These are phyloP conservation scores for Lophium mytilinum DNA, from an alignment of 495 filamentous ascomycete species.

Conservation along the genomic window DNA sequence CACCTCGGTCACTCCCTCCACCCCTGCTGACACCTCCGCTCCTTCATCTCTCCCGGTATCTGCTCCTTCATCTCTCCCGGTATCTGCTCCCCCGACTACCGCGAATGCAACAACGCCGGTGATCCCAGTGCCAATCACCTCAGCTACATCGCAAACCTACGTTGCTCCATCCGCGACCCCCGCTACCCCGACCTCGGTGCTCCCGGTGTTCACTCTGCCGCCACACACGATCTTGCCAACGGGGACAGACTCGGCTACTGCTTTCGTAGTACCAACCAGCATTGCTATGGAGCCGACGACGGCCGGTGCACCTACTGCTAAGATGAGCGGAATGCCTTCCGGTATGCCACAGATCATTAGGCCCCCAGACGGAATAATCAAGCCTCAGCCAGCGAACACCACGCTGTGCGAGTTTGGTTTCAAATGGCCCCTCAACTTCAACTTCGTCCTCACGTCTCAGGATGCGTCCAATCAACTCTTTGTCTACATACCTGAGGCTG, in stretches of 20 bases:
- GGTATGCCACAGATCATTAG: slow-evolving; percentile 66
- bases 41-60: too few relatives aligned
- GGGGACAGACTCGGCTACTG: slow-evolving; percentile 30
- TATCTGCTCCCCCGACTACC: slow-evolving; percentile 8
- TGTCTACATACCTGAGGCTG: slow-evolving; percentile 63
- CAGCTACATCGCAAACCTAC: slow-evolving; percentile 1
- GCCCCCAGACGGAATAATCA: slow-evolving; percentile 47
- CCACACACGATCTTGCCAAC: slow-evolving; percentile 10
- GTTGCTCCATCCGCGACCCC: not conserved
- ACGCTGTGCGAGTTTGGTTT: slow-evolving; percentile 80
- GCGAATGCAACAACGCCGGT: slow-evolving; percentile 2
- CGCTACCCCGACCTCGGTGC: not conserved
- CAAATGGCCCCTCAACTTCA: slow-evolving; percentile 67
- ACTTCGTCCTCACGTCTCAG: slow-evolving; percentile 59
- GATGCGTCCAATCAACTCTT: slow-evolving; percentile 83
- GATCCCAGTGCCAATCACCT: not conserved
- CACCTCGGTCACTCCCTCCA: not conserved
- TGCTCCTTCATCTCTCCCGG: not conserved
- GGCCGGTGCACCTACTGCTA: slow-evolving; percentile 1
- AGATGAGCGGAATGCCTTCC: slow-evolving; percentile 44
- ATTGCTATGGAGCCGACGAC: slow-evolving; percentile 26
- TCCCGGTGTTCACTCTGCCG: not conserved
- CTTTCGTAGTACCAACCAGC: slow-evolving; percentile 20
- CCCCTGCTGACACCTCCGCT: not conserved
- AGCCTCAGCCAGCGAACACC: slow-evolving; percentile 47